Conservation (phyloP, 1,284 basidiomycete genomes). For the Trametes versicolor region DNA sequence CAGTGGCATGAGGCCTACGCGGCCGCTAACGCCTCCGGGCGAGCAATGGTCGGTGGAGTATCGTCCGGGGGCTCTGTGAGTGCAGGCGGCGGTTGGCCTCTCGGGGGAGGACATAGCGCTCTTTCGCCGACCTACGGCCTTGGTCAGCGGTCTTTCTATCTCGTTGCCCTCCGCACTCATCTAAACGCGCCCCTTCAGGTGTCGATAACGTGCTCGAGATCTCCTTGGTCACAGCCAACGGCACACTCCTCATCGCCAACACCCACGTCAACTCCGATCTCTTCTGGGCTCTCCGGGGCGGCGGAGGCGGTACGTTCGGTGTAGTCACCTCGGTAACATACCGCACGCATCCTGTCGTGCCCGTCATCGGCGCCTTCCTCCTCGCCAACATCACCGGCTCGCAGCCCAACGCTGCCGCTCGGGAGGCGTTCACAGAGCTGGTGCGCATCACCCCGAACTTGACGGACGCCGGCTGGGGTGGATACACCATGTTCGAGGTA, state of each 20-base stretch:
- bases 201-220: constrained; percentile 57
- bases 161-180: no score
- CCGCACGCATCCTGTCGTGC: constrained; percentile 46
- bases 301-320: constrained; percentile 57
- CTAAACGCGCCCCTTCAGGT: constrained; percentile 42
- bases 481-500: no score
- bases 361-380: constrained; percentile 39
- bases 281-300: constrained; percentile 64
- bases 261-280: constrained; percentile 49
- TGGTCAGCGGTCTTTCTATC: constrained; percentile 45
- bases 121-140: constrained; percentile 53
- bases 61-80: constrained; percentile 47
- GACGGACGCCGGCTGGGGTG: constrained; percentile 40
- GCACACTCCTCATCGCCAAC: constrained; percentile 48
- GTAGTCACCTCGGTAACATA: constrained; percentile 54
- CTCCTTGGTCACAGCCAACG: constrained; percentile 50
- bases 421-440: constrained; percentile 32
- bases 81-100: constrained; percentile 51
- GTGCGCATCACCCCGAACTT: constrained; percentile 36
- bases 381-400: constrained; percentile 34
- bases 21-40: constrained; percentile 41
- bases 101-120: constrained; percentile 55
- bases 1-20: constrained; percentile 56
- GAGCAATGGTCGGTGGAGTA: constrained; percentile 40
- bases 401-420: constrained; percentile 22